phyloP scores from a whole-genome alignment of 2,329 filamentous ascomycete genomes.

The Cladorrhinum sp. region DNA sequence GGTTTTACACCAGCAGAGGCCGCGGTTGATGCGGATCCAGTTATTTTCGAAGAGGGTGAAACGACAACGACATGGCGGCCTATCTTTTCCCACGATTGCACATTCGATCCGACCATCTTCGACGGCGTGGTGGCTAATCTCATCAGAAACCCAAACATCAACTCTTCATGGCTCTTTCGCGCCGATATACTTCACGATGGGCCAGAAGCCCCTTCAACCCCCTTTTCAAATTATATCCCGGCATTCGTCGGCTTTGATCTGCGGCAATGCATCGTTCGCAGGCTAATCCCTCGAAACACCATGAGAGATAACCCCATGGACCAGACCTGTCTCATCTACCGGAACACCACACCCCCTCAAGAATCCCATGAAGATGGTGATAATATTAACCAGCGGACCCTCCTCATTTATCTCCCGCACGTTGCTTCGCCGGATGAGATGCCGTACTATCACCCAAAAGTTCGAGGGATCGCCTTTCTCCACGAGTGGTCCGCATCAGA shows the following conservation, averaged over 20 bases:
- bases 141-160: slow-evolving; percentile 75
- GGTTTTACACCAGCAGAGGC: slow-evolving; percentile 36
- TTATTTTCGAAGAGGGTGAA: slow-evolving; percentile 33
- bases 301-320: slow-evolving; percentile 70
- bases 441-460: slow-evolving; percentile 84
- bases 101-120: slow-evolving; percentile 63
- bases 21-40: slow-evolving; percentile 32
- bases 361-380: neutral
- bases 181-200: slow-evolving; percentile 68
- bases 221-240: slow-evolving; percentile 24
- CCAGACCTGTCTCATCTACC: slow-evolving; percentile 79
- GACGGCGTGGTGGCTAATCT: slow-evolving; percentile 68
- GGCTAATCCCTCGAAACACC: slow-evolving; percentile 77
- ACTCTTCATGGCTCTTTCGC: slow-evolving; percentile 72
- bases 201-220: slow-evolving; percentile 30
- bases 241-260: slow-evolving; percentile 47
- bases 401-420: slow-evolving; percentile 80
- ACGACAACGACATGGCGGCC: slow-evolving; percentile 46
- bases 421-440: slow-evolving; percentile 57
- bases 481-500: slow-evolving; percentile 58
- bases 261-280: slow-evolving; percentile 67
- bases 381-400: slow-evolving; percentile 35
- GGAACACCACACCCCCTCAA: slow-evolving; percentile 25
- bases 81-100: slow-evolving; percentile 55
- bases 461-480: slow-evolving; percentile 71